phyloP scores from a whole-genome alignment of 1,139 yeast species.

The Sugiyamaella neomexicana region DNA sequence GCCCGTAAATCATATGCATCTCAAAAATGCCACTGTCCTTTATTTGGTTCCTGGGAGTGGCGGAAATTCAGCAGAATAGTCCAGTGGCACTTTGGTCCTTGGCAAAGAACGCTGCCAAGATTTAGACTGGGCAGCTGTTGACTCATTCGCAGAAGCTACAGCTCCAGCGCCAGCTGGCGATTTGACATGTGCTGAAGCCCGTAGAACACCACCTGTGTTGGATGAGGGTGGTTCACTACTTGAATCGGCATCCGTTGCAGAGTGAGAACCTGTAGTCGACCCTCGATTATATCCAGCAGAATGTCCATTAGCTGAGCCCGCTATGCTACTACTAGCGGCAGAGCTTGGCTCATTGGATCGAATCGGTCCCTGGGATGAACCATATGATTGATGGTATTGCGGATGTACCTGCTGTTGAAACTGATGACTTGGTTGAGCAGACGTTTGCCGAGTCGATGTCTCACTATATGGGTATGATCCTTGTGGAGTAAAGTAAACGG shows the following conservation, averaged over 20 bases:
- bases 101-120: neutral
- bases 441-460: neutral
- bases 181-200: too few relatives aligned
- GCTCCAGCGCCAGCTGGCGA: too few relatives aligned
- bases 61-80: conserved; percentile 7
- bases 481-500: neutral
- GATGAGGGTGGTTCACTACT: too few relatives aligned
- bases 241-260: too few relatives aligned
- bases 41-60: conserved; percentile 4
- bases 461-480: neutral
- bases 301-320: too few relatives aligned
- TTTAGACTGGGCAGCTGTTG: neutral
- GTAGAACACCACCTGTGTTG: too few relatives aligned
- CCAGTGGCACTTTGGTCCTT: neutral
- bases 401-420: neutral
- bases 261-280: neutral
- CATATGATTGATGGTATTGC: neutral
- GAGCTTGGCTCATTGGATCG: neutral
- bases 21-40: too few relatives aligned
- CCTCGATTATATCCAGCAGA: too few relatives aligned
- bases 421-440: neutral
- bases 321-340: too few relatives aligned
- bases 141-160: too few relatives aligned
- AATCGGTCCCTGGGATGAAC: conserved; percentile 6
- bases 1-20: neutral